These are phyloP conservation scores for Scheffersomyces lignosus DNA, from an alignment of 805 yeast species.

Conservation along the genomic window DNA sequence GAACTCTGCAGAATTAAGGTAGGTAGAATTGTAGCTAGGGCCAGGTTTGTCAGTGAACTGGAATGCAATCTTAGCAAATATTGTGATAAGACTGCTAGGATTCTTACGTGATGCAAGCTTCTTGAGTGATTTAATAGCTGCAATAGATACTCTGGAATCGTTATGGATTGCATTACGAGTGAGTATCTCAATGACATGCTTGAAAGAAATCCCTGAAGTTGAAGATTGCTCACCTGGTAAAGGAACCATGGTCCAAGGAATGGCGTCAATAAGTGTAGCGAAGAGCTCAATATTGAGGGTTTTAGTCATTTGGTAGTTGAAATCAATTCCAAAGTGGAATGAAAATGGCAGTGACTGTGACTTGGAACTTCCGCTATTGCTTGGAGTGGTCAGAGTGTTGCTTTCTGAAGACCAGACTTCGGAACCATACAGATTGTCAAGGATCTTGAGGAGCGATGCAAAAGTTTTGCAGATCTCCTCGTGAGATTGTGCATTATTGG, in stretches of 20 bases:
- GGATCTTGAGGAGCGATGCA: conserved; percentile 51
- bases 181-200: conserved; percentile 70
- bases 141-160: conserved; percentile 58
- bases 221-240: conserved; percentile 17
- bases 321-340: conserved; percentile 38
- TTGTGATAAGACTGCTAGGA: conserved; percentile 67
- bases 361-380: conserved; percentile 5
- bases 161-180: conserved; percentile 75
- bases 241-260: conserved; percentile 61
- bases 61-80: conserved; percentile 78
- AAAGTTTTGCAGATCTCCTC: conserved; percentile 69
- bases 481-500: conserved; percentile 55
- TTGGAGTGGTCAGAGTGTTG: conserved; percentile 8
- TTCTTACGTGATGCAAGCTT: conserved; percentile 66
- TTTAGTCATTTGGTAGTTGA: conserved; percentile 30
- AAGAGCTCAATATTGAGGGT: conserved; percentile 58
- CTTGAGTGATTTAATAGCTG: conserved; percentile 64
- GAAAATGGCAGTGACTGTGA: conserved; percentile 40
- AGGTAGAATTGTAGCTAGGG: conserved; percentile 53
- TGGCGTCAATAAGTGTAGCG: conserved; percentile 64
- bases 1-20: conserved; percentile 61
- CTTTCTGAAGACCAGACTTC: conserved; percentile 32
- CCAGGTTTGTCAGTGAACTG: conserved; percentile 72
- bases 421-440: conserved; percentile 57
- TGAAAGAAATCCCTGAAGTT: conserved; percentile 44